Percentiles rank a stretch among this genome's conserved stretches.
Conservation (phyloP, 192 early-diverging fungal species). For the Backusella sp. region DNA sequence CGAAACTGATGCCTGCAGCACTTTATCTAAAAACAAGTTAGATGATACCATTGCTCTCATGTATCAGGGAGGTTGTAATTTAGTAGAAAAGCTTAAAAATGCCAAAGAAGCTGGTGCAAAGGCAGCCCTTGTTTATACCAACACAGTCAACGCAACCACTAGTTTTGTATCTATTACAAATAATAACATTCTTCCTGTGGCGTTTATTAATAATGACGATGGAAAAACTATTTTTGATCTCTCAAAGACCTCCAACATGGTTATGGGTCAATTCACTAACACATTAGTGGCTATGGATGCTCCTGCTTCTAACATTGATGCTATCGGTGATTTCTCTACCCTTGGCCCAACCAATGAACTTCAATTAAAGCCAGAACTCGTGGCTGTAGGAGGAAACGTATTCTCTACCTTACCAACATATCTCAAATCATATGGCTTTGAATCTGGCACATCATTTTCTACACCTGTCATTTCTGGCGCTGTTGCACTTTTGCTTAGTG, state of each 20-base stretch:
- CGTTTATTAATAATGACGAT: conserved; percentile 15
- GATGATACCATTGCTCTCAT: conserved; percentile 55
- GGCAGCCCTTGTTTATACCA: conserved; percentile 63
- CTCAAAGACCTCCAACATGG: neutral
- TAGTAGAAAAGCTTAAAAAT: conserved; percentile 53
- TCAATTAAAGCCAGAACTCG: conserved; percentile 51
- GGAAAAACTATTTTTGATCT: neutral
- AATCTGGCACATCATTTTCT: conserved; percentile 58
- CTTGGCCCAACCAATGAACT: conserved; percentile 74
- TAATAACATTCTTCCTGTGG: conserved; percentile 14
- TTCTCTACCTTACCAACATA: conserved; percentile 46
- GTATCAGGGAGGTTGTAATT: conserved; percentile 63
- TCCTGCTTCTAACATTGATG: neutral
- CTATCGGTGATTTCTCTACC: conserved; percentile 68
- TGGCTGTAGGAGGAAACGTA: conserved; percentile 51
- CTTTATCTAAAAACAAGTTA: conserved; percentile 32
- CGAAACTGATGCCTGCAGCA: conserved; percentile 52
- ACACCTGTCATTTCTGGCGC: conserved; percentile 50
- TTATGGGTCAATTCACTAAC: conserved; percentile 16
- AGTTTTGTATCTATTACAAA: neutral
- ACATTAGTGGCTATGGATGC: conserved; percentile 8
- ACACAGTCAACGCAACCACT: conserved; percentile 8
- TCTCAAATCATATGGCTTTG: conserved; percentile 38
- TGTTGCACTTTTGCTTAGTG: conserved; percentile 42
- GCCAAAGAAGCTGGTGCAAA: conserved; percentile 61